A percentile compares a stretch with the other conserved stretches of the same genome.
These are phyloP conservation scores for Gonapodya sp. DNA, from an alignment of 192 early-diverging fungal species.

Conservation along the genomic window DNA sequence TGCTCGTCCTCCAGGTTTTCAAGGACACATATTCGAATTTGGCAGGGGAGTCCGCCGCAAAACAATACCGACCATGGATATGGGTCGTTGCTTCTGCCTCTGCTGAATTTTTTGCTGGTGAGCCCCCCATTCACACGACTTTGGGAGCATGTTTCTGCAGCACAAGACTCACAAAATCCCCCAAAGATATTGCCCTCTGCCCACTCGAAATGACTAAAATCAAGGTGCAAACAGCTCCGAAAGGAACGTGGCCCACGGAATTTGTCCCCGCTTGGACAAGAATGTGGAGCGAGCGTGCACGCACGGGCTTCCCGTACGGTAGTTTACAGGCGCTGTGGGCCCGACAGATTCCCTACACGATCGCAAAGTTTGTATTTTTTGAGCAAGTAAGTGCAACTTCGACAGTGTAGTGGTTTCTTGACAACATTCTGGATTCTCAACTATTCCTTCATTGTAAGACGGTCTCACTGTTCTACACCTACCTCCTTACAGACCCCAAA, in stretches of 20 bases:
- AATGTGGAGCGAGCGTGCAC: slow-evolving; percentile 46
- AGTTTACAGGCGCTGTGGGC: slow-evolving; percentile 61
- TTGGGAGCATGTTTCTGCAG: too few species aligned
- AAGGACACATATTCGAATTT: slow-evolving; percentile 58
- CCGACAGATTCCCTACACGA: slow-evolving; percentile 77
- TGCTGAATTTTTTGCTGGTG: slow-evolving; percentile 66
- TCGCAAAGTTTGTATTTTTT: slow-evolving; percentile 79
- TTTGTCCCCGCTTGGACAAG: slow-evolving; percentile 54
- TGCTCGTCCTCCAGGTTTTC: slow-evolving; percentile 60
- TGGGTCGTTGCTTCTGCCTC: slow-evolving; percentile 65
- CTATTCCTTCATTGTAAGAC: slow-evolving; percentile 26
- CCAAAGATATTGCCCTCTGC: slow-evolving; percentile 60
- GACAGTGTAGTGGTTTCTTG: not conserved
- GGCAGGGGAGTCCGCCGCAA: slow-evolving; percentile 57
- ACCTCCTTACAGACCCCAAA: slow-evolving; percentile 52
- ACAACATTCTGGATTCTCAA: not conserved
- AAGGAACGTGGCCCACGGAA: slow-evolving; percentile 58
- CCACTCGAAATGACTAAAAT: slow-evolving; percentile 79
- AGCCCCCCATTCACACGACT: too few species aligned
- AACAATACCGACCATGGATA: slow-evolving; percentile 63
- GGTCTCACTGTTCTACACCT: slow-evolving; percentile 56
- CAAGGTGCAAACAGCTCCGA: slow-evolving; percentile 69
- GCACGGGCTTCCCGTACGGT: slow-evolving; percentile 40
- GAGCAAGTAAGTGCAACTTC: slow-evolving; percentile 27
- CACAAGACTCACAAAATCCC: too few species aligned